These are phyloP conservation scores for Nicotiana tomentosiformis DNA, from an alignment of 257 asterid species.

Conservation along the genomic window DNA sequence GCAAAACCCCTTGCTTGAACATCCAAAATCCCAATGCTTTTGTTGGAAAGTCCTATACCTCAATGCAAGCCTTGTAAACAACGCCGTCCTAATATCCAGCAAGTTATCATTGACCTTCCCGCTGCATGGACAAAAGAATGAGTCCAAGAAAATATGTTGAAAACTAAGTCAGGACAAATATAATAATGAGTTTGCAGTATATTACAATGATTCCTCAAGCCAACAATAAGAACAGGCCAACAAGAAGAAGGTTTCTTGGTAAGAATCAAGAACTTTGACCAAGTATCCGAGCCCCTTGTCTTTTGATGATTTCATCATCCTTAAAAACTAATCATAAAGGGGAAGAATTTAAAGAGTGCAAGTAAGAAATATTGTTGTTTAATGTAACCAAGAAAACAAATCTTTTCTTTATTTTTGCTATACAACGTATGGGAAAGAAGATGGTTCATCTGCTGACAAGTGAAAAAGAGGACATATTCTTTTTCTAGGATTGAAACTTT, in stretches of 20 bases:
- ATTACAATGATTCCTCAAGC: constrained; percentile 1
- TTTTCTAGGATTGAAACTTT: background rate
- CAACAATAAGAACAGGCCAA: constrained; percentile 3
- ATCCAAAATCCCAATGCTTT: background rate
- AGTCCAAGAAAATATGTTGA: constrained; percentile 2
- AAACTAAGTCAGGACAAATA: background rate
- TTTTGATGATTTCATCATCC: constrained; percentile 8
- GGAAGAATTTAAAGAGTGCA: background rate
- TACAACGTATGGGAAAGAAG: background rate
- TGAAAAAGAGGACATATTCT: background rate
- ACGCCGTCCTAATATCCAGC: constrained; percentile 7
- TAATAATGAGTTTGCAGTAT: background rate
- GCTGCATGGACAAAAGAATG: constrained; percentile 4
- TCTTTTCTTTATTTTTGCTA: background rate
- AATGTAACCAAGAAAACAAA: background rate
- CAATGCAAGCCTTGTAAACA: constrained; percentile 1
- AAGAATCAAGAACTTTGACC: constrained; percentile 4
- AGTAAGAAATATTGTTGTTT: background rate
- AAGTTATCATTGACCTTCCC: constrained; percentile 6
- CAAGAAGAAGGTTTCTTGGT: constrained; percentile 1
- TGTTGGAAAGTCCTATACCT: background rate
- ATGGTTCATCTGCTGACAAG: background rate
- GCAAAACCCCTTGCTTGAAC: background rate
- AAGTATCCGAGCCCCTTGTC: background rate
- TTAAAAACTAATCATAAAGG: background rate